Evolutionary conservation across 78 protist species (phyloP).

Genomic region (Thecamonas trahens): DNA sequence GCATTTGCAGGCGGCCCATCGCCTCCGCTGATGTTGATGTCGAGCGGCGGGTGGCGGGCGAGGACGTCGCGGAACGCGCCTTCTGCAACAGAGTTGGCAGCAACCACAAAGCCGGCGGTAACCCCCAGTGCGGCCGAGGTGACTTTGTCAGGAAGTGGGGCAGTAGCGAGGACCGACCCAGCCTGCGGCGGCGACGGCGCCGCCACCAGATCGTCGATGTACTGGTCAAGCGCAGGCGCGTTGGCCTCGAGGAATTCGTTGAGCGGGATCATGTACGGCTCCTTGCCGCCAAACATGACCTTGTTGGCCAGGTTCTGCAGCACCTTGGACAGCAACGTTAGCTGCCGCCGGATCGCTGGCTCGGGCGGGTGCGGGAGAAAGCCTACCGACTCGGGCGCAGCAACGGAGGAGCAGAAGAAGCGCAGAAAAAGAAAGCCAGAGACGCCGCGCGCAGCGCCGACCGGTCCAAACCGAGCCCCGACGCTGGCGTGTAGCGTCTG

Average conservation of each 20-base stretch:
- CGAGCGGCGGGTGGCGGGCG: too few species aligned
- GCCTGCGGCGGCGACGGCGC: too few species aligned
- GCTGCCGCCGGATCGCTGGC: background rate
- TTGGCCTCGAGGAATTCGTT: slow-evolving; percentile 11
- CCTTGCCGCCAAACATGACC: slow-evolving; percentile 43
- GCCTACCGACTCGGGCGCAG: background rate
- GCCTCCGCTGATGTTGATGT: too few species aligned
- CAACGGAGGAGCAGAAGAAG: slow-evolving; percentile 20
- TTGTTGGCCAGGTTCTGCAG: slow-evolving; percentile 34
- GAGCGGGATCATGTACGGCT: slow-evolving; percentile 33
- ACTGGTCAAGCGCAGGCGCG: background rate
- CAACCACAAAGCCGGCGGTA: too few species aligned
- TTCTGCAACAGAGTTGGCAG: too few species aligned
- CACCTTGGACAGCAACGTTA: slow-evolving; percentile 14
- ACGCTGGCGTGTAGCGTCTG: background rate
- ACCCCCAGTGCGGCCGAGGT: too few species aligned
- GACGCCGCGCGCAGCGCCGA: background rate
- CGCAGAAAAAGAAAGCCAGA: slow-evolving; percentile 14
- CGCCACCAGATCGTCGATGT: too few species aligned
- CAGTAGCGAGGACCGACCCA: too few species aligned
- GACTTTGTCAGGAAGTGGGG: too few species aligned
- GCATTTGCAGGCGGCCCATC: too few species aligned
- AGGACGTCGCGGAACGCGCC: too few species aligned
- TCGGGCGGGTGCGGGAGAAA: background rate
- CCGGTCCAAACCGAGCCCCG: background rate